phyloP scores from a whole-genome alignment of 495 filamentous ascomycete genomes.

The Chaetomium tenue region DNA sequence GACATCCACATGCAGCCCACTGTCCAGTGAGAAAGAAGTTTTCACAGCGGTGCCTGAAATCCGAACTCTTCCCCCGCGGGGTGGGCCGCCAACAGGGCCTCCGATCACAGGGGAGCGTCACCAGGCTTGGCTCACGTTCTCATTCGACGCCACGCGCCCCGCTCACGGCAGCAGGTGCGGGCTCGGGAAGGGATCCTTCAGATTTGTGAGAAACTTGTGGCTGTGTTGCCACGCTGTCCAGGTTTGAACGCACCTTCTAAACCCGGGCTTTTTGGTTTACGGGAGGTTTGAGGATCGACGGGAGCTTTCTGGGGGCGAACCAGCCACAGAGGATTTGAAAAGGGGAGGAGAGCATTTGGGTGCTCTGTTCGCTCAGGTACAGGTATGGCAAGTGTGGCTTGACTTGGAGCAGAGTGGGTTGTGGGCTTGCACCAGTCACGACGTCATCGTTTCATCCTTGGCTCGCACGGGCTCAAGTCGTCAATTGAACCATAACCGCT shows the following conservation, averaged over 20 bases:
- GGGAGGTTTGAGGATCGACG: too few species aligned
- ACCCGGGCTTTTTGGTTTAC: too few species aligned
- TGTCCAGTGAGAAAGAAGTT: not conserved
- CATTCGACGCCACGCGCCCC: conserved; percentile 21
- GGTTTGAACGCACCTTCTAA: too few species aligned
- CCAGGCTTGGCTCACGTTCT: conserved; percentile 5
- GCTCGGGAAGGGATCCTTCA: not conserved
- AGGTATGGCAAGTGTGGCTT: not conserved
- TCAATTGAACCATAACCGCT: too few species aligned
- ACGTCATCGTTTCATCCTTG: conserved; percentile 12
- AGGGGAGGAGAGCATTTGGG: not conserved
- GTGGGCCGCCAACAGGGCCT: not conserved
- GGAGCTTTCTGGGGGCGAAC: not conserved
- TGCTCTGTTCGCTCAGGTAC: not conserved
- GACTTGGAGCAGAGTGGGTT: not conserved
- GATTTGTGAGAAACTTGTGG: not conserved
- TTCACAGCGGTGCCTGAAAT: not conserved
- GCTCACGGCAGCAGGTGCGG: not conserved
- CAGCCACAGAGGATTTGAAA: not conserved
- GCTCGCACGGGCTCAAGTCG: not conserved
- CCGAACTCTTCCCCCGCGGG: not conserved
- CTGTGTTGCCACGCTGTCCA: not conserved
- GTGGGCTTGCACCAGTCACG: not conserved
- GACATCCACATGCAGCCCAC: not conserved
- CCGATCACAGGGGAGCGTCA: conserved; percentile 15